These are phyloP conservation scores for Populus alba DNA, from an alignment of 345 rosid genomes.

Conservation along the genomic window DNA sequence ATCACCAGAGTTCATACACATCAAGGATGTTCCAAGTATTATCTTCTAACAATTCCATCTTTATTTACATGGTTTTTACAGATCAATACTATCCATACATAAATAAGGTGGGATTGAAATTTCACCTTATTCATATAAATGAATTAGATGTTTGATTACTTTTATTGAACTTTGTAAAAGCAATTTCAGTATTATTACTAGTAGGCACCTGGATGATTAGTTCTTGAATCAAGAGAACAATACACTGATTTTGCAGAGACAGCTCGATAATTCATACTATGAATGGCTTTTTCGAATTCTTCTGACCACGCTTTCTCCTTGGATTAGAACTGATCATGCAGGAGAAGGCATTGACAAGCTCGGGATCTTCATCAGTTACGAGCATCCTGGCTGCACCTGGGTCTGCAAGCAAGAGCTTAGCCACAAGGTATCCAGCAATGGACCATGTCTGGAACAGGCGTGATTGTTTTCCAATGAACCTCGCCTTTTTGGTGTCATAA, in stretches of 20 bases:
- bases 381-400: constrained; percentile 45
- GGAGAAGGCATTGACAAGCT: constrained; percentile 50
- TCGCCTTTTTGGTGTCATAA: constrained; percentile 48
- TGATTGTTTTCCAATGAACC: constrained; percentile 51
- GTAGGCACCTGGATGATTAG: neutral
- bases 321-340: constrained; percentile 55
- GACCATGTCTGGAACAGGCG: constrained; percentile 53
- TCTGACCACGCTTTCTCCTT: constrained; percentile 46
- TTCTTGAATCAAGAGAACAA: neutral
- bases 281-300: constrained; percentile 37
- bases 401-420: constrained; percentile 46
- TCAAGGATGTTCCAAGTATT: neutral
- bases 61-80: neutral
- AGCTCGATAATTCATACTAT: constrained; percentile 30
- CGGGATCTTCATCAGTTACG: constrained; percentile 44
- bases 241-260: neutral
- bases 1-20: neutral
- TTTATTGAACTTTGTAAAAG: neutral
- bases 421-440: constrained; percentile 52
- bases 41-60: too few relatives aligned
- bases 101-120: neutral
- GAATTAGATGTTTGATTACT: neutral
- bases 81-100: neutral
- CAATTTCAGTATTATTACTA: neutral
- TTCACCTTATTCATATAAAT: neutral